These are phyloP conservation scores for Acer saccharum DNA, from an alignment of 345 rosid genomes.

Conservation along the genomic window DNA sequence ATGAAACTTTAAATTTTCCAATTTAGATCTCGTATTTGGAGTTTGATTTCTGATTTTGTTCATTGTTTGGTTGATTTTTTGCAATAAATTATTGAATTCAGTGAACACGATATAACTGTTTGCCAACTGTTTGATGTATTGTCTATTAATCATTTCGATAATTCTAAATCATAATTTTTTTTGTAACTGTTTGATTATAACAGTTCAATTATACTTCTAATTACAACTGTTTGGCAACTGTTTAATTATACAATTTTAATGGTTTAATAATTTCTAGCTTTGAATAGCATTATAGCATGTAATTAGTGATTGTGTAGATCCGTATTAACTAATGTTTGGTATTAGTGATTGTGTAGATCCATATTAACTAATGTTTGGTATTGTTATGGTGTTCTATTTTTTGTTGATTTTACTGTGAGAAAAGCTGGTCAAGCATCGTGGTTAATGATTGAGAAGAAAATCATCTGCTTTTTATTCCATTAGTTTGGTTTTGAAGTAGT, in stretches of 20 bases:
- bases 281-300: not conserved
- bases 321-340: not conserved
- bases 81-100: not conserved
- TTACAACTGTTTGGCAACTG: not conserved
- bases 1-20: conserved; percentile 8
- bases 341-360: not conserved
- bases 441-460: not conserved
- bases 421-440: not conserved
- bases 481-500: too few species aligned
- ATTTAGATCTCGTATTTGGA: not conserved
- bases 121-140: conserved; percentile 13
- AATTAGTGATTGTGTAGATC: not conserved
- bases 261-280: too few species aligned
- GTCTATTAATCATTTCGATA: not conserved
- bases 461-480: too few species aligned
- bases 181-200: not conserved
- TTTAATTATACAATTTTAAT: not conserved
- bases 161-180: not conserved
- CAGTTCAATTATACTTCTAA: too few species aligned
- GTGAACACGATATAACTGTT: not conserved
- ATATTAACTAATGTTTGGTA: not conserved
- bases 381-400: not conserved
- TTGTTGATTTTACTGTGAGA: not conserved
- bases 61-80: not conserved
- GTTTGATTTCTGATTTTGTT: not conserved